These are phyloP conservation scores for Coix lacrymajobi DNA, from an alignment of 176 grass and related monocot genomes.

Conservation along the genomic window DNA sequence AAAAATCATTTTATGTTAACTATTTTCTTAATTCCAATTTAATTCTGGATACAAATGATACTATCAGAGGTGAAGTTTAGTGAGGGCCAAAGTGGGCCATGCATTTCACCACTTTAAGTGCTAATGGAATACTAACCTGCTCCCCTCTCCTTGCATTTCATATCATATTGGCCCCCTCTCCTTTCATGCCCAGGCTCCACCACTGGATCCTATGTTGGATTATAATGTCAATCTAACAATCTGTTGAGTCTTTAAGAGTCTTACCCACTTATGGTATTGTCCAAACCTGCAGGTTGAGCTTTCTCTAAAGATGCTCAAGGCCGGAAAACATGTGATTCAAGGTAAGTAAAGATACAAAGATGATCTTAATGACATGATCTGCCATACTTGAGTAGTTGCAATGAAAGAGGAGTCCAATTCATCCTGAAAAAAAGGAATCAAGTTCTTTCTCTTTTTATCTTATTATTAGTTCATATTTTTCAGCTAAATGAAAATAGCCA, in stretches of 20 bases:
- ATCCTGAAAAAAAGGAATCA: background rate
- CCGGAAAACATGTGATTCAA: constrained; percentile 96
- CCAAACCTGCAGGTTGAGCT: constrained; percentile 73
- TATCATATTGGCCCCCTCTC: background rate
- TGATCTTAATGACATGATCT: background rate
- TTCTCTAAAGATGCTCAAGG: constrained; percentile 80
- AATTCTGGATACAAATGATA: background rate
- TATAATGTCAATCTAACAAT: background rate
- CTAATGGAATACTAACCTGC: background rate
- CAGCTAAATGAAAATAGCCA: background rate
- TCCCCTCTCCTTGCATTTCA: background rate
- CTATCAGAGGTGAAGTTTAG: background rate
- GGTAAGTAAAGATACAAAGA: constrained; percentile 40
- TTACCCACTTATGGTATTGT: background rate
- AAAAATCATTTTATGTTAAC: background rate
- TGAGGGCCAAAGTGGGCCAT: background rate
- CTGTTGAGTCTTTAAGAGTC: background rate
- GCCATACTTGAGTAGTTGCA: background rate
- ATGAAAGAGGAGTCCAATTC: background rate
- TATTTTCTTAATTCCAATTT: background rate
- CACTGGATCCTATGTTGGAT: background rate
- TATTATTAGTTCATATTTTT: background rate
- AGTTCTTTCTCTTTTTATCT: background rate
- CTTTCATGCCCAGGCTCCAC: background rate
- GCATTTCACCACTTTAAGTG: background rate